Percentiles rank a stretch among this genome's conserved stretches.
Conservation (phyloP, 306 rosid genomes). For the Medicago ruthenica region DNA sequence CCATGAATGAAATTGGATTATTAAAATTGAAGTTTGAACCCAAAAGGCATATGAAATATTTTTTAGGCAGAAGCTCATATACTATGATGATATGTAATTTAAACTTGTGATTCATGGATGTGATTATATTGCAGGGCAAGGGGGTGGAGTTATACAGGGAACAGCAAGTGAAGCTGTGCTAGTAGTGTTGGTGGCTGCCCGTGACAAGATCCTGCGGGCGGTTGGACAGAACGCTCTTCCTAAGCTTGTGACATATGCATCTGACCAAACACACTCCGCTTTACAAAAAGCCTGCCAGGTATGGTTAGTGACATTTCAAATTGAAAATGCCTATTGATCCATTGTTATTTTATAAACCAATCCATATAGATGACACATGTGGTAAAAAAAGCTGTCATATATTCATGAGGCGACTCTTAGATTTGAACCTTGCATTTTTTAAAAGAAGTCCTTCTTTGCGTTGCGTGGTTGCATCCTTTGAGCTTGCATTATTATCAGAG, state of each 20-base stretch:
- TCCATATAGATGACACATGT: background rate
- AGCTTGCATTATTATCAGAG: conserved; percentile 10
- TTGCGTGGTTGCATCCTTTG: conserved; percentile 30
- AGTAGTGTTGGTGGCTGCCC: conserved; percentile 94
- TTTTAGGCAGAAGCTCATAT: conserved; percentile 16
- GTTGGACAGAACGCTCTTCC: conserved; percentile 66
- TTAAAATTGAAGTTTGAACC: conserved; percentile 3
- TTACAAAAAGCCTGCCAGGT: conserved; percentile 95
- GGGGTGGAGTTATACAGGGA: conserved; percentile 98
- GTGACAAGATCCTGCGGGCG: conserved; percentile 65
- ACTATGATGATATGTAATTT: conserved; percentile 15
- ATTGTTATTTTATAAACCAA: background rate
- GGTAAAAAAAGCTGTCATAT: background rate
- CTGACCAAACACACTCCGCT: conserved; percentile 88
- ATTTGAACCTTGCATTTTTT: conserved; percentile 23
- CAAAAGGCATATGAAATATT: background rate
- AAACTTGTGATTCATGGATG: conserved; percentile 32
- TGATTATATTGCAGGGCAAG: conserved; percentile 69
- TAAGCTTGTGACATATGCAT: conserved; percentile 85
- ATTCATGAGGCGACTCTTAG: conserved; percentile 1
- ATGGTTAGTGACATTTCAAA: conserved; percentile 32
- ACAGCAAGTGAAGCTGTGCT: conserved; percentile 96
- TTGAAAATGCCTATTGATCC: conserved; percentile 18
- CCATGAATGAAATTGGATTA: conserved; percentile 21
- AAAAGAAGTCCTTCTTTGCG: background rate